A percentile compares a stretch with the other conserved stretches of the same genome.
These are phyloP conservation scores for Iris pallida DNA, from an alignment of 116 monocot species.

Conservation along the genomic window DNA sequence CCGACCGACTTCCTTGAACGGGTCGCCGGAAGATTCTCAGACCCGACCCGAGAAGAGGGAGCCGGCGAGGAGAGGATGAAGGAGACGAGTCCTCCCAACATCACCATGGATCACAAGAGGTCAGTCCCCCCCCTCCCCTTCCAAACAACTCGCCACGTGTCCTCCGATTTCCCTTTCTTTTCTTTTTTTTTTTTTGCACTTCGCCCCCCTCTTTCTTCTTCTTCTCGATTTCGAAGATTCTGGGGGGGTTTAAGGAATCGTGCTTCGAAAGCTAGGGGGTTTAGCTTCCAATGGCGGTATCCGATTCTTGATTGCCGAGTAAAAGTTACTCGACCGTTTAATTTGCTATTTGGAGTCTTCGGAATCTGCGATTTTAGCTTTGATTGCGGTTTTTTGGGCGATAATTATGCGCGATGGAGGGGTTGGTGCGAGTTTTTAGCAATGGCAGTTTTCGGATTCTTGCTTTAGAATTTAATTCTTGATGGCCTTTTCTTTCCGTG, in stretches of 20 bases:
- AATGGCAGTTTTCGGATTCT: too few relatives aligned
- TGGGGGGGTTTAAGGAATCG: neutral
- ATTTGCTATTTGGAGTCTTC: neutral
- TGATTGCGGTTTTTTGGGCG: too few relatives aligned
- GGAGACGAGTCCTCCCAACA: constrained; percentile 38
- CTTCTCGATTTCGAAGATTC: neutral
- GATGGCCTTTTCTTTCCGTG: too few relatives aligned
- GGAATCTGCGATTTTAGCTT: neutral
- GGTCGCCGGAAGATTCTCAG: neutral
- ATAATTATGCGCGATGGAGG: too few relatives aligned
- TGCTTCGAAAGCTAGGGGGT: neutral
- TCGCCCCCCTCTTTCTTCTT: neutral
- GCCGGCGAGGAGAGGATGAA: constrained; percentile 30
- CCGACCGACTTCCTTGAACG: too few relatives aligned
- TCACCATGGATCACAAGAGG: constrained; percentile 54
- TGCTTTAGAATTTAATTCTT: too few relatives aligned
- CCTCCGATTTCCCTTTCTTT: neutral
- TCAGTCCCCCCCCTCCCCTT: constrained; percentile 4
- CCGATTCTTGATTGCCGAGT: neutral
- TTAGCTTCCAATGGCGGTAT: neutral
- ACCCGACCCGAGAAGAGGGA: neutral
- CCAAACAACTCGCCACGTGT: neutral
- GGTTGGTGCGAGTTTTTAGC: too few relatives aligned
- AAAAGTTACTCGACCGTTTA: neutral
- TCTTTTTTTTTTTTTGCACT: too few relatives aligned